phyloP scores from a whole-genome alignment of 2,329 filamentous ascomycete genomes.

The Mycosphaerella sp. region DNA sequence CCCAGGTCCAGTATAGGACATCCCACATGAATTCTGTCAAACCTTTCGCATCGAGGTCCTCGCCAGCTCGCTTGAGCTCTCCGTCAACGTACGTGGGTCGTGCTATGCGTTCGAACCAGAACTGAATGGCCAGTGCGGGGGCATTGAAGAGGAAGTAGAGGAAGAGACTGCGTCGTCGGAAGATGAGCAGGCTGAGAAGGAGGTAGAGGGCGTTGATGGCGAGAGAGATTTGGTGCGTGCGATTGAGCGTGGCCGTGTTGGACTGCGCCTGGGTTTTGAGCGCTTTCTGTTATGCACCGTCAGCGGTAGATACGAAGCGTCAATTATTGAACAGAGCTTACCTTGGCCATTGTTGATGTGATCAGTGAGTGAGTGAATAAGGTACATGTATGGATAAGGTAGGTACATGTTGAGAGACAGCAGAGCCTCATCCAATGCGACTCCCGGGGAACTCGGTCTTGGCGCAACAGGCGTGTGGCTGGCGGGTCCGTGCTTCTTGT shows the following conservation, averaged over 20 bases:
- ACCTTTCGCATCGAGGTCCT: slow-evolving; percentile 80
- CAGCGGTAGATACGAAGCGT: neutral
- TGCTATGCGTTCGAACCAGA: slow-evolving; percentile 76
- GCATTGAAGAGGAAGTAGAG: slow-evolving; percentile 66
- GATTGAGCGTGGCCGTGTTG: slow-evolving; percentile 60
- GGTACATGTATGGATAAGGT: no score
- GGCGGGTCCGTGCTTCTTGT: no score
- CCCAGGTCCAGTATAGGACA: slow-evolving; percentile 90
- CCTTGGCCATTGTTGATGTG: slow-evolving; percentile 24
- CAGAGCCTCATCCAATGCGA: no score
- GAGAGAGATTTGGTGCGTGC: slow-evolving; percentile 71
- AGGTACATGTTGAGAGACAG: no score
- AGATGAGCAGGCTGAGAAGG: slow-evolving; percentile 57
- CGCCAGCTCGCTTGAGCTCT: slow-evolving; percentile 68
- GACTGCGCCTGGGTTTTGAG: slow-evolving; percentile 58
- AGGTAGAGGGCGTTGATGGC: slow-evolving; percentile 69
- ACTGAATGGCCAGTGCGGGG: slow-evolving; percentile 73
- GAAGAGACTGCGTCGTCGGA: slow-evolving; percentile 47
- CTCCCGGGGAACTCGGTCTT: no score
- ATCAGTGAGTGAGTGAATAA: no score
- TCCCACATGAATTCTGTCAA: slow-evolving; percentile 99
- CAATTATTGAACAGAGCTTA: slow-evolving; percentile 5
- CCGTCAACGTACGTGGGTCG: slow-evolving; percentile 64
- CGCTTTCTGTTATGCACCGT: slow-evolving; percentile 39
- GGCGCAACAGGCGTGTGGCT: no score